These are phyloP conservation scores for Schizochytrium sp. DNA, from an alignment of 108 stramenopile genomes.

Conservation along the genomic window DNA sequence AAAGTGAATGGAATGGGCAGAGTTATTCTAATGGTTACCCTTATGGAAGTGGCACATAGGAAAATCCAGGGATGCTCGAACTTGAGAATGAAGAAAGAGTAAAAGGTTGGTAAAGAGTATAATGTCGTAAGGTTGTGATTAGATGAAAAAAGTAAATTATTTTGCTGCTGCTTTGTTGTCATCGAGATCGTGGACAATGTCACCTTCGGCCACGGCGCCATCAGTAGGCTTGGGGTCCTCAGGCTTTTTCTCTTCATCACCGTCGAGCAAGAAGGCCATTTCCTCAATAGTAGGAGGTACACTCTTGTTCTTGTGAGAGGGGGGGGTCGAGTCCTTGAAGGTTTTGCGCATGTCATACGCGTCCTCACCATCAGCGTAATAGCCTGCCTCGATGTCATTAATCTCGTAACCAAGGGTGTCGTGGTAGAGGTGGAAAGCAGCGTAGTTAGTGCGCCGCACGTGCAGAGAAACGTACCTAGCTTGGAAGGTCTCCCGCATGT, in stretches of 20 bases:
- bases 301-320: background rate
- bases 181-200: slow-evolving; percentile 51
- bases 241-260: background rate
- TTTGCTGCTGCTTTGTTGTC: background rate
- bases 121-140: too few relatives aligned
- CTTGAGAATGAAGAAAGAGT: too few relatives aligned
- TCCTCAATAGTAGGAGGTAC: background rate
- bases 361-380: slow-evolving; percentile 99
- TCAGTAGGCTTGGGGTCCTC: background rate
- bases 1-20: background rate
- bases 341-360: slow-evolving; percentile 90
- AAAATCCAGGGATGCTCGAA: too few relatives aligned
- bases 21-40: background rate
- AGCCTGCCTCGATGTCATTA: slow-evolving; percentile 94
- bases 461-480: slow-evolving; percentile 95
- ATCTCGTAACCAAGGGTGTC: slow-evolving; percentile 92
- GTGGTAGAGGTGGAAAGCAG: slow-evolving; percentile 96
- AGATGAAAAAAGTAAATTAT: too few relatives aligned
- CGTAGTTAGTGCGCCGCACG: slow-evolving; percentile 94
- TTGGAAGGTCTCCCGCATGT: slow-evolving; percentile 93
- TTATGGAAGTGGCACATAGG: too few relatives aligned
- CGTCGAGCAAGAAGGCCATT: slow-evolving; percentile 11
- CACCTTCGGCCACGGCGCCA: background rate
- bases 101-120: too few relatives aligned
- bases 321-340: slow-evolving; percentile 32